Conservation (phyloP, 768 basidiomycete species). For the Pholiota conissans region DNA sequence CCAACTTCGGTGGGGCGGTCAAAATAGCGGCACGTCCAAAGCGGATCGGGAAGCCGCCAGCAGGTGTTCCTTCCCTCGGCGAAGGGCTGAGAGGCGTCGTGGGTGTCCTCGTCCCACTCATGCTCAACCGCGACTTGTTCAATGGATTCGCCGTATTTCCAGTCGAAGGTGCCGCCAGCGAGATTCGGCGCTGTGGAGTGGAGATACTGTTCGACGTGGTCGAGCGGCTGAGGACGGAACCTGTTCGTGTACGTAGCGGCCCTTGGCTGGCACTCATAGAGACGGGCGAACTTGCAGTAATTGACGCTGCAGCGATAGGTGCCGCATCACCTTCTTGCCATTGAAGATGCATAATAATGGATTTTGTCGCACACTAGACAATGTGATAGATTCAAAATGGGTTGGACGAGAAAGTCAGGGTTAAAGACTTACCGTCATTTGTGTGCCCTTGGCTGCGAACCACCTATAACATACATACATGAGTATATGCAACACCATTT, state of each 20-base stretch:
- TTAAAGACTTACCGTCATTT: constrained; percentile 72
- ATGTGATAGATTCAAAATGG: neutral
- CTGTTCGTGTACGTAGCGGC: constrained; percentile 41
- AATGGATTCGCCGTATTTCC: constrained; percentile 8
- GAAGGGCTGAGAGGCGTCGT: constrained; percentile 48
- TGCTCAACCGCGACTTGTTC: constrained; percentile 41
- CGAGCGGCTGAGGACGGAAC: constrained; percentile 56
- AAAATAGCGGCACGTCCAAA: constrained; percentile 75
- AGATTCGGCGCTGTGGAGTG: constrained; percentile 37
- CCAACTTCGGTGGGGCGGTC: constrained; percentile 81
- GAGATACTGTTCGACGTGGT: constrained; percentile 35
- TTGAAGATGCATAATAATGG: constrained; percentile 80
- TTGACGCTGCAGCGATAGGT: constrained; percentile 19
- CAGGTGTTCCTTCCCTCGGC: constrained; percentile 41
- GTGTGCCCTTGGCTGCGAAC: constrained; percentile 88
- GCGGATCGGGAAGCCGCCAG: constrained; percentile 43
- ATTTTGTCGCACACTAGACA: constrained; percentile 91
- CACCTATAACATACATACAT: constrained; percentile 44
- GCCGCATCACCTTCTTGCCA: constrained; percentile 65
- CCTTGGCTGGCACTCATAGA: constrained; percentile 25
- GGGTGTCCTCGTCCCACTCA: constrained; percentile 40
- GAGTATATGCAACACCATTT: neutral
- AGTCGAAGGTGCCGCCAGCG: constrained; percentile 30
- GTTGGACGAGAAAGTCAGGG: neutral
- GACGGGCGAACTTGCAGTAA: constrained; percentile 22